Conservation (phyloP, 495 filamentous ascomycete genomes). For the Saxophila tyrrhenica region DNA sequence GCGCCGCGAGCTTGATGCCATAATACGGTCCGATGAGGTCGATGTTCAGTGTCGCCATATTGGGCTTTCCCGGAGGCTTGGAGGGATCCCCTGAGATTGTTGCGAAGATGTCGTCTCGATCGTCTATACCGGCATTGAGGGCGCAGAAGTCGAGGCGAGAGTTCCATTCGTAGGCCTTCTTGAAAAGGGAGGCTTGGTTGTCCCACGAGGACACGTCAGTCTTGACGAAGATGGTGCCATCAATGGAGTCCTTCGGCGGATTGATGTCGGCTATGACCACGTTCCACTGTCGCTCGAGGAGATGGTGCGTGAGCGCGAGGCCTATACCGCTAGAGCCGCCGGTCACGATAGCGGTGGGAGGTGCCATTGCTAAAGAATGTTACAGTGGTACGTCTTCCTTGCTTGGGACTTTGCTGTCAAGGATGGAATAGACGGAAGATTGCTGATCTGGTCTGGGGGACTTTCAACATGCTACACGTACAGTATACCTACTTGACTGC, state of each 20-base stretch:
- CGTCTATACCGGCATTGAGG: slow-evolving; percentile 38
- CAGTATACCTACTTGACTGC: too few species aligned
- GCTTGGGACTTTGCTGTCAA: too few species aligned
- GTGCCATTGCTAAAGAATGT: slow-evolving; percentile 5
- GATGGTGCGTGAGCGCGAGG: slow-evolving; percentile 33
- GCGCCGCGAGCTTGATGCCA: slow-evolving; percentile 34
- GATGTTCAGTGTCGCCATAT: slow-evolving; percentile 34
- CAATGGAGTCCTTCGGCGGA: slow-evolving; percentile 17
- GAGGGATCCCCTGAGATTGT: slow-evolving; percentile 18
- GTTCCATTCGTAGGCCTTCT: slow-evolving; percentile 27
- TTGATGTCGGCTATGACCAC: slow-evolving; percentile 37
- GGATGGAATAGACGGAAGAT: too few species aligned
- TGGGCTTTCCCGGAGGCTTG: slow-evolving; percentile 27
- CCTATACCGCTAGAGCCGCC: slow-evolving; percentile 38
- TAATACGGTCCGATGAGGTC: slow-evolving; percentile 34
- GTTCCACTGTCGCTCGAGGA: slow-evolving; percentile 24
- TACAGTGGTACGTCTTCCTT: too few species aligned
- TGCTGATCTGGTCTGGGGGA: too few species aligned
- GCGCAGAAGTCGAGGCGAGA: slow-evolving; percentile 35
- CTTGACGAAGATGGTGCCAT: slow-evolving; percentile 25
- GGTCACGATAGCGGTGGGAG: slow-evolving; percentile 28
- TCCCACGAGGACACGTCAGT: slow-evolving; percentile 31
- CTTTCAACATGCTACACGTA: too few species aligned
- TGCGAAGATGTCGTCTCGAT: slow-evolving; percentile 31
- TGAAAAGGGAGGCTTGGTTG: slow-evolving; percentile 32